phyloP scores from a whole-genome alignment of 257 asterid genomes.

The Petunia secreta region DNA sequence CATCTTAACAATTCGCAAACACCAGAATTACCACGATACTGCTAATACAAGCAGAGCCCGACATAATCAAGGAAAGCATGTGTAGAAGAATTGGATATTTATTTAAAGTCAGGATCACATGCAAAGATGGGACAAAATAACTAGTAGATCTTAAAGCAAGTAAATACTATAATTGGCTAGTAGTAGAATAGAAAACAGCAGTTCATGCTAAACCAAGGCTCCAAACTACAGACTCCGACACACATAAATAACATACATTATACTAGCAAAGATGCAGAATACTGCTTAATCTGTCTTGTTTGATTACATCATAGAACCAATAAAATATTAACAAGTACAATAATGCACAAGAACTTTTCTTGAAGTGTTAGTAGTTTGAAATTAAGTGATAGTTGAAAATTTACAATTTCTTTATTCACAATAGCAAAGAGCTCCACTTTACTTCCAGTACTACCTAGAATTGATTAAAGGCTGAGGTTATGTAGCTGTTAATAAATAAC shows the following conservation, averaged over 20 bases:
- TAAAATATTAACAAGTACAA: not conserved
- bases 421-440: not conserved
- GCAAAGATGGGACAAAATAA: constrained; percentile 3
- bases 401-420: not conserved
- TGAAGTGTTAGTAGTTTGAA: not conserved
- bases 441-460: not conserved
- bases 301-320: not conserved
- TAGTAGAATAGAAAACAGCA: not conserved
- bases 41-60: not conserved
- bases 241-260: not conserved
- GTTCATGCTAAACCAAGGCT: not conserved
- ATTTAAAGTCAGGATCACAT: not conserved
- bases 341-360: not conserved
- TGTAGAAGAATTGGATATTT: not conserved
- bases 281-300: not conserved
- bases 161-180: not conserved
- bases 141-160: not conserved
- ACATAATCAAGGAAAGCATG: not conserved
- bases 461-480: not conserved
- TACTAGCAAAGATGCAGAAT: not conserved
- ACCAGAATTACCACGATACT: not conserved
- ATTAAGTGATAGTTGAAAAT: not conserved
- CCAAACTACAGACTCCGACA: not conserved
- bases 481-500: not conserved
- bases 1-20: not conserved